Evolutionary conservation across 768 basidiomycete genomes (phyloP), one percentile per base, ranked within the genome.

Genomic region (Cystobasidium tubakii): DNA sequence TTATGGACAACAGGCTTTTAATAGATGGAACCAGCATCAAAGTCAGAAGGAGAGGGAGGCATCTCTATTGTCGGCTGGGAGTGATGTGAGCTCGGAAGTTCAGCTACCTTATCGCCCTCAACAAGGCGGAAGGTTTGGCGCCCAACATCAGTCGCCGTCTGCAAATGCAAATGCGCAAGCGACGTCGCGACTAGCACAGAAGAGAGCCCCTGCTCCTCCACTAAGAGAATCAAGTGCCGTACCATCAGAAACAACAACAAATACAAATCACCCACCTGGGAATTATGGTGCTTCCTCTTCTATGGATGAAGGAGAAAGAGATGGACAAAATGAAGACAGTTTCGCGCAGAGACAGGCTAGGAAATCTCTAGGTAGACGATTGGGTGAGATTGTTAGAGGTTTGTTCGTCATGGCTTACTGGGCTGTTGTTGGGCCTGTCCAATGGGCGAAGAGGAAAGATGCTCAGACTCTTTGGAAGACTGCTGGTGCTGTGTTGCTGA

Each of bases 351-450:
- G 13, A 60, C 57, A 60, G 29, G 57, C 57, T 17, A 60, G 23
- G 66, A 69, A 54, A 50, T 55, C 46, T 29, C 17, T 71, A 34
- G 55, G 53, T 23, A 7, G 29, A n/a, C 53, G 43, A 31, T 44
- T 71, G 31, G 69, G 69, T 12, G 31, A 71, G 33, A 29, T 71
- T 34, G 69, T 71, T 21, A 29, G 69, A n/a, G 55, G 36, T 21
- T 9, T 71, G 9, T 34, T 60, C 33, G 12, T 71, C 19, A 31
- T 71, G 50, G 10, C 33, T 34, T 71, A 71, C 25, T 71, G 55
- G 53, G 19, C 12, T 27, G 39, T 46, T 4, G 69, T 71, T 21
- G 55, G 69, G 13, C 69, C 69, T 19, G 9, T 33, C 19, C 29
- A 27, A n/a, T 39, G 53, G 36, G 9, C 53, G 34, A 55, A 53